Evolutionary conservation across 495 filamentous ascomycete species (phyloP).

Genomic region (Thermothielavioides terrestris): DNA sequence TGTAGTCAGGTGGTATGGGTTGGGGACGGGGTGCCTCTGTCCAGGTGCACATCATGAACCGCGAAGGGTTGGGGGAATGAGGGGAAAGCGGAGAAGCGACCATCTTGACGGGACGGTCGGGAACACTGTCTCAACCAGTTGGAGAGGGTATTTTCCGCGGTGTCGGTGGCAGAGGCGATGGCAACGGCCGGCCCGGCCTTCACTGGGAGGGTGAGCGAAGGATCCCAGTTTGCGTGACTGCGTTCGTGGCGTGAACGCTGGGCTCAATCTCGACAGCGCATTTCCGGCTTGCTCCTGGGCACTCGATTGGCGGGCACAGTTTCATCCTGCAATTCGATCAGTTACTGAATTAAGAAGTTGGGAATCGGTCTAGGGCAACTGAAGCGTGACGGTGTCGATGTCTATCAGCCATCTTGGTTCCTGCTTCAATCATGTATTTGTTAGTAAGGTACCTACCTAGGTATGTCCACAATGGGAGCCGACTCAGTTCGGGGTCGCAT

Average conservation of each 20-base stretch:
- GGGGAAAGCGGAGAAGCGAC: conserved; percentile 20
- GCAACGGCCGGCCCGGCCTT: no score
- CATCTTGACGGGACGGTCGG: conserved; percentile 1
- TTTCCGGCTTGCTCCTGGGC: conserved; percentile 1
- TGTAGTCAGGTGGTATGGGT: not conserved
- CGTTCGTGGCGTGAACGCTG: not conserved
- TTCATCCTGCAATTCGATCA: not conserved
- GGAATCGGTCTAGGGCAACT: not conserved
- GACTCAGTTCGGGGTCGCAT: conserved; percentile 9
- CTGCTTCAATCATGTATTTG: not conserved
- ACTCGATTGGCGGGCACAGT: not conserved
- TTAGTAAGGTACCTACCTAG: no score
- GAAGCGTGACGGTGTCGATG: not conserved
- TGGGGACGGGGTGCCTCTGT: not conserved
- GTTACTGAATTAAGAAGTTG: conserved; percentile 3
- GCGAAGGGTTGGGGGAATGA: conserved; percentile 7
- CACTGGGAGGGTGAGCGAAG: not conserved
- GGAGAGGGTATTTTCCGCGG: not conserved
- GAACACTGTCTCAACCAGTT: not conserved
- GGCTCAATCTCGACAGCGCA: not conserved
- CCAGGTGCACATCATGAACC: conserved; percentile 1
- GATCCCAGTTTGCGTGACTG: not conserved
- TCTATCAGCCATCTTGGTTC: not conserved
- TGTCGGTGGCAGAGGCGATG: no score
- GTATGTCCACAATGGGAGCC: no score